Conservation (phyloP, 1,139 yeast genomes). For the Debaryomyces nepalensis region DNA sequence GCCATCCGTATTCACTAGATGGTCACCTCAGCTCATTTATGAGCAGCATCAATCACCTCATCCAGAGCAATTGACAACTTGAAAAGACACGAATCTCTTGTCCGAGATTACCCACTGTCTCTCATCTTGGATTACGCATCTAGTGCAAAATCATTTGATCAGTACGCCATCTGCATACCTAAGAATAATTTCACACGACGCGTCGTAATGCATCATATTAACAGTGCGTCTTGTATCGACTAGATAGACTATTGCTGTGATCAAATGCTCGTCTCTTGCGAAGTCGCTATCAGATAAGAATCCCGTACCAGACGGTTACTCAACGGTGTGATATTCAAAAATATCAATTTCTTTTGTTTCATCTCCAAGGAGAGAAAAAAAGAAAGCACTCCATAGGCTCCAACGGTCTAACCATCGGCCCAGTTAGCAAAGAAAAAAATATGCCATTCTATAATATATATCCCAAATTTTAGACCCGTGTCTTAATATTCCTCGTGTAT, state of each 20-base stretch:
- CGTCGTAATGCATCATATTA: not conserved
- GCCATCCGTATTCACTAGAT: not conserved
- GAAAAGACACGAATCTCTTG: not conserved
- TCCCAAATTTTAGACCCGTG: constrained; percentile 4
- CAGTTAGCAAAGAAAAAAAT: constrained; percentile 14
- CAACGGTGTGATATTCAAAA: constrained; percentile 1
- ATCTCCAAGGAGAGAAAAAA: constrained; percentile 11
- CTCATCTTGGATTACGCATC: too few species aligned
- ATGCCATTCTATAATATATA: constrained; percentile 11
- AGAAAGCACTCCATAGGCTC: constrained; percentile 11
- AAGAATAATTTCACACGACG: too few species aligned
- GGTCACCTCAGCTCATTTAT: not conserved
- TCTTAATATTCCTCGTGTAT: constrained; percentile 1
- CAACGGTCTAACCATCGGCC: not conserved
- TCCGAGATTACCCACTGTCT: too few species aligned
- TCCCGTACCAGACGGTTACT: constrained; percentile 10
- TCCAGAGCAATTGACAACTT: not conserved
- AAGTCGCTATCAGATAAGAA: constrained; percentile 8
- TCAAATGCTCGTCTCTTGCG: not conserved
- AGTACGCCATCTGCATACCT: too few species aligned
- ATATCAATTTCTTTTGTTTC: constrained; percentile 11
- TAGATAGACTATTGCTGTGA: not conserved
- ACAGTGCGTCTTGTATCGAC: not conserved
- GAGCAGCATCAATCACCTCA: not conserved
- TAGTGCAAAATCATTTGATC: too few species aligned